Evolutionary conservation across 2,329 filamentous ascomycete genomes (phyloP), one percentile per base, ranked within the genome.

Genomic region (Trichophyton equinum): DNA sequence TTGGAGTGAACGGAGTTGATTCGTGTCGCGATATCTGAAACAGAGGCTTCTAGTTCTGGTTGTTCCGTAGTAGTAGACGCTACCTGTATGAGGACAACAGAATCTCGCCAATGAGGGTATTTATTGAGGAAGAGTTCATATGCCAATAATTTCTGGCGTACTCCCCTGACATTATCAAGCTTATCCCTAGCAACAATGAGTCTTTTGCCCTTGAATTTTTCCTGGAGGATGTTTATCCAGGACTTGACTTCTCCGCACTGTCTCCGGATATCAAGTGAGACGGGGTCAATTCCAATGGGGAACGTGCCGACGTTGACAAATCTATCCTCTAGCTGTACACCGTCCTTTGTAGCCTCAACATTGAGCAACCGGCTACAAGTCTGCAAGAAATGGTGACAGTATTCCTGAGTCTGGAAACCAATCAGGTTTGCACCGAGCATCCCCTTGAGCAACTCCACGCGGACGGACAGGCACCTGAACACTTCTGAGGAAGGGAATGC

Each of bases 401-500:
- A 97, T 73, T 97, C 92, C 61, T 87, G 84, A 25, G 91, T 95
- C 75, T 97, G 92, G 75, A 97, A 97, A 1, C 89, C 91, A 64
- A 97, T 84, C 11, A 97, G 78, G 67, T 96, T 95, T 60, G 94
- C 89, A 8, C 92, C 92, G 0, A 97, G 83, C 79, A 97, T 92
- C 60, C 94, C 92, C 67, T 96, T 87, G 1, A 97, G 81, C 8
- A 97, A 81, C 73, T 96, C 83, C 66, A 88, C 91, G 62, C 92
- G 87, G 9, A 90, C 86, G 2, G 92, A 89, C 22, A 97, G 77
- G 72, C 92, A 97, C 56, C 92, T 84, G 76, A 97, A 97, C 1
- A 97, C 90, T 70, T 97, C 92, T 0, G 92, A 96, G 0, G 92
- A 96, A 0, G 92, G 92, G 73, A 97, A 97, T 0, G 92, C 91